A percentile compares a stretch with the other conserved stretches of the same genome.
Conservation (phyloP, 164 flowering plant genomes). For the Vitis cinerea region DNA sequence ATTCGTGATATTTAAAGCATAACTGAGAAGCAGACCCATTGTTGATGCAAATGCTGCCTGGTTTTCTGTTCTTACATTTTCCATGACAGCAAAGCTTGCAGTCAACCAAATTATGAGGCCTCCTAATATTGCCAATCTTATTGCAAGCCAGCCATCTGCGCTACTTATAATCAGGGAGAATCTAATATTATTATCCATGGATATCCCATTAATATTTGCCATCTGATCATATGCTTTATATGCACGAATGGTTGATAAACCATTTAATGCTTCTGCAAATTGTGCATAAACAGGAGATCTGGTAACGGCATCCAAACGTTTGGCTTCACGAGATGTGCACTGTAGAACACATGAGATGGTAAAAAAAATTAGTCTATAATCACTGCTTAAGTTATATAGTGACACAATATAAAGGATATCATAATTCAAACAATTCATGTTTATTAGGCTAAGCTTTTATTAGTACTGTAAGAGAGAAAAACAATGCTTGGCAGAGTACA, state of each 20-base stretch:
- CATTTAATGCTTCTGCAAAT: conserved; percentile 93
- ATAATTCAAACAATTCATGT: neutral
- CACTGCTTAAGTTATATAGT: neutral
- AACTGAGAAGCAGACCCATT: conserved; percentile 96
- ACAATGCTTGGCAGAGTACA: neutral
- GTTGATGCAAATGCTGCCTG: conserved; percentile 84
- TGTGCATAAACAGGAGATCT: conserved; percentile 99
- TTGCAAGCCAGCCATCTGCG: conserved; percentile 90
- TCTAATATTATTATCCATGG: conserved; percentile 90
- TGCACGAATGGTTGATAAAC: conserved; percentile 83
- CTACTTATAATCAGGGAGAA: conserved; percentile 77
- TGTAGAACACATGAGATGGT: conserved; percentile 24
- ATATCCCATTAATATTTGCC: conserved; percentile 74
- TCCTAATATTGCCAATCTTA: conserved; percentile 82
- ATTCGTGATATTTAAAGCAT: conserved; percentile 79
- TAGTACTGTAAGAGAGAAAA: neutral
- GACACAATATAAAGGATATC: neutral
- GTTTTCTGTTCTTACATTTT: conserved; percentile 66
- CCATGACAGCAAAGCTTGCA: conserved; percentile 93
- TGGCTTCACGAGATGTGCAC: conserved; percentile 97
- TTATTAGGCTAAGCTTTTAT: neutral
- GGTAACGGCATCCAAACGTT: conserved; percentile 85
- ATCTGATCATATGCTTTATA: conserved; percentile 92
- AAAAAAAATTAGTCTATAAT: neutral
- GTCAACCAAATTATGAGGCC: conserved; percentile 96